These are phyloP conservation scores for Populus tomentosa DNA, from an alignment of 441 rosid genomes.

Conservation along the genomic window DNA sequence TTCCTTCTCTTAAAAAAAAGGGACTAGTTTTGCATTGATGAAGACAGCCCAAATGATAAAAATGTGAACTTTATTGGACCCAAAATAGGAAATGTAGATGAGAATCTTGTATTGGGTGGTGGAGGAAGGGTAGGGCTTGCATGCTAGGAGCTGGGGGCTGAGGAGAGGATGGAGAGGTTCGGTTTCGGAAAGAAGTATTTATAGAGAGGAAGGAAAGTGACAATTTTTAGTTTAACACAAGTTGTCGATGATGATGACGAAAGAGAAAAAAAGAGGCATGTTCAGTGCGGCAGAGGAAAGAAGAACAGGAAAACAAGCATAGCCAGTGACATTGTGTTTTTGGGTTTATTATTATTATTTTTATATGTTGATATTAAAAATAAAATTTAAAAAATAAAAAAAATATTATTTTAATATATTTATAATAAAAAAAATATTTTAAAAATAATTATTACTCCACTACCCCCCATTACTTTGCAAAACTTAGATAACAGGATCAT, in stretches of 20 bases:
- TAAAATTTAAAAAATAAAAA: no score
- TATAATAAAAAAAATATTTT: no score
- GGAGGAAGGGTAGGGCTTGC: neutral
- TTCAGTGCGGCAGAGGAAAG: no score
- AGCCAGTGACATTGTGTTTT: no score
- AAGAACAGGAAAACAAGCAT: no score
- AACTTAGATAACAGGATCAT: no score
- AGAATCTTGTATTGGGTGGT: neutral
- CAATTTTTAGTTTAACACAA: neutral
- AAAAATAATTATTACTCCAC: no score
- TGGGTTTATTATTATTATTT: no score
- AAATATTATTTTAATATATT: no score
- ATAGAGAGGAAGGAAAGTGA: neutral
- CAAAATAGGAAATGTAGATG: neutral
- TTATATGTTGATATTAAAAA: no score
- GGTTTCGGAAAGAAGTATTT: neutral
- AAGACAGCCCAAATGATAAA: neutral
- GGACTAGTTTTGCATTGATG: neutral
- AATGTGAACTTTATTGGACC: neutral
- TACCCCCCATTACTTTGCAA: no score
- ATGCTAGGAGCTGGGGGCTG: neutral
- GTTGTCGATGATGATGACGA: neutral
- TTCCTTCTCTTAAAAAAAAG: neutral
- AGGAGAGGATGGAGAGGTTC: neutral
- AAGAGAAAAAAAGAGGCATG: no score